A percentile compares a stretch with the other conserved stretches of the same genome.
Evolutionary conservation across 176 grass and related monocot species (phyloP).

Genomic region (Tuctoria greenei): DNA sequence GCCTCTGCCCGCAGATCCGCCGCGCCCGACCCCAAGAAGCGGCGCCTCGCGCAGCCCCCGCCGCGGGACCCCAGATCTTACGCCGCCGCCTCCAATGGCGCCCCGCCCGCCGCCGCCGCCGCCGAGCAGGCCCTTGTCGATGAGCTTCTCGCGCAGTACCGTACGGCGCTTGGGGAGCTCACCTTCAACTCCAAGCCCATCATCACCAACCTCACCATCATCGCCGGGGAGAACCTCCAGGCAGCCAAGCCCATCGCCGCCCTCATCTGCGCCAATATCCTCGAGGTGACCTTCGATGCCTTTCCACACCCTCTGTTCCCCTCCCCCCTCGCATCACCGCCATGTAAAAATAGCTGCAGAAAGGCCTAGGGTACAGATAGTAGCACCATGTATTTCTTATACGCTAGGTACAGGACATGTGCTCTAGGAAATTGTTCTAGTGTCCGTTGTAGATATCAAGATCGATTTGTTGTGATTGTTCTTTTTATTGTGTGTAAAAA

Average conservation of each 20-base stretch:
- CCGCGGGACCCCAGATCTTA: constrained; percentile 62
- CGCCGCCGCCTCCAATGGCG: constrained; percentile 22
- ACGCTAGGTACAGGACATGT: not conserved
- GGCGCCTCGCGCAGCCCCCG: constrained; percentile 43
- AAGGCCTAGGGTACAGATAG: not conserved
- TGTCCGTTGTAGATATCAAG: constrained; percentile 6
- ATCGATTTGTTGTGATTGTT: not conserved
- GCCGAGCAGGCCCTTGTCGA: constrained; percentile 44
- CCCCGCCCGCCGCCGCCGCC: not conserved
- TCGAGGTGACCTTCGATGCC: constrained; percentile 73
- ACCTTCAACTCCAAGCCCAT: constrained; percentile 99
- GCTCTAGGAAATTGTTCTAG: not conserved
- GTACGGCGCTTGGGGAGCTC: constrained; percentile 85
- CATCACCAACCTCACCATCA: constrained; percentile 99
- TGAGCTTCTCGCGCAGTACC: constrained; percentile 90
- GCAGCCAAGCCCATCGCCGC: constrained; percentile 75
- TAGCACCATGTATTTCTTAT: not conserved
- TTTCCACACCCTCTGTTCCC: not conserved
- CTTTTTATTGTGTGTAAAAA: not conserved
- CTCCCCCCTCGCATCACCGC: not conserved
- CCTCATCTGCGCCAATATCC: constrained; percentile 84
- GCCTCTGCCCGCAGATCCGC: constrained; percentile 68
- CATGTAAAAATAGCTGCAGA: constrained; percentile 40
- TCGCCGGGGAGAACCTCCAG: constrained; percentile 96
- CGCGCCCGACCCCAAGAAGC: constrained; percentile 70